Evolutionary conservation across 306 rosid species (phyloP).

Genomic region (Echinosophora koreensis): DNA sequence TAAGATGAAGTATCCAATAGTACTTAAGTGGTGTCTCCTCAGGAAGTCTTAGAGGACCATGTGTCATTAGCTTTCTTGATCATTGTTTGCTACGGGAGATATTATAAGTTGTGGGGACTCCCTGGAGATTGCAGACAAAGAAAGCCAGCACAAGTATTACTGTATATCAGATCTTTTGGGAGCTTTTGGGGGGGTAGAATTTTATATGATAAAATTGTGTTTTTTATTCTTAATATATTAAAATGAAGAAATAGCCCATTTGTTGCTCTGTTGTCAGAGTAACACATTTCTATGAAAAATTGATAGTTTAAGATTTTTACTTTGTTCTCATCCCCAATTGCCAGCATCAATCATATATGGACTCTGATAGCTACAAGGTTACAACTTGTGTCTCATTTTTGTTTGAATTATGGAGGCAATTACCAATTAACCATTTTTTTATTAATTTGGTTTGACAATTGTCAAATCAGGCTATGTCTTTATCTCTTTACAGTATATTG

Average conservation of each 20-base stretch:
- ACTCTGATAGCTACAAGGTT: not conserved
- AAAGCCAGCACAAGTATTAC: not conserved
- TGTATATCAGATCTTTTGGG: not conserved
- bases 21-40: not conserved
- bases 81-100: constrained; percentile 14
- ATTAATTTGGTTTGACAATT: constrained; percentile 3
- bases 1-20: not conserved
- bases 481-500: not conserved
- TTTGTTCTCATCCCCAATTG: not conserved
- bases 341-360: not conserved
- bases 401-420: not conserved
- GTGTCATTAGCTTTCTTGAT: not conserved
- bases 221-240: not conserved
- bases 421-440: not conserved
- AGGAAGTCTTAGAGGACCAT: not conserved
- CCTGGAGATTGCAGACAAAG: constrained; percentile 15
- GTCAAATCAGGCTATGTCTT: not conserved
- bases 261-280: not conserved
- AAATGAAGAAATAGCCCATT: not conserved
- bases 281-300: not conserved
- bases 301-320: not conserved
- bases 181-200: not conserved
- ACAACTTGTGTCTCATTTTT: not conserved
- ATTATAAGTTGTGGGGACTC: not conserved
- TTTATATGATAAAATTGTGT: not conserved